Percentiles rank a stretch among this genome's conserved stretches.
Evolutionary conservation across 345 rosid species (phyloP).

Genomic region (Nephelium lappaceum): DNA sequence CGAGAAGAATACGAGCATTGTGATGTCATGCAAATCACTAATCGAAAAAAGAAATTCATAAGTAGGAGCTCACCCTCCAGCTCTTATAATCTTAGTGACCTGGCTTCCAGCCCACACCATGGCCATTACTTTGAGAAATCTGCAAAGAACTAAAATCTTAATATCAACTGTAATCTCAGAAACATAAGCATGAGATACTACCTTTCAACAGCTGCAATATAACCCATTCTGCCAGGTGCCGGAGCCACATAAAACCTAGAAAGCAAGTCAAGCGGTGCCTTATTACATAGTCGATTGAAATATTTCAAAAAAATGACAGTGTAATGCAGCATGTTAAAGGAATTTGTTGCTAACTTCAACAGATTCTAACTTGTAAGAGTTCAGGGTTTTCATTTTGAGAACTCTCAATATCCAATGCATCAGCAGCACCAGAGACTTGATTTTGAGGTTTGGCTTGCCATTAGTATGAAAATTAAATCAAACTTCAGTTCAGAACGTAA

Average conservation of each 20-base stretch:
- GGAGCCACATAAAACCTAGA: constrained; percentile 88
- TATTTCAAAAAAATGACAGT: not conserved
- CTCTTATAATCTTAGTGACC: constrained; percentile 81
- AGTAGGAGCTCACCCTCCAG: constrained; percentile 76
- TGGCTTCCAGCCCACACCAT: constrained; percentile 99
- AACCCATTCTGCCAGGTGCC: constrained; percentile 81
- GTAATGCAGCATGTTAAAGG: not conserved
- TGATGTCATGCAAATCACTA: not conserved
- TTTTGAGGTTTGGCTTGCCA: not conserved
- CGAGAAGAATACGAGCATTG: not conserved
- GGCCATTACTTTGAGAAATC: constrained; percentile 89
- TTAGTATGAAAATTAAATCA: not conserved
- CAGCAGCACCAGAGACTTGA: not conserved
- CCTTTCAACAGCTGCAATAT: constrained; percentile 79
- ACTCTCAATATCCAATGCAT: not conserved
- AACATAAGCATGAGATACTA: constrained; percentile 27
- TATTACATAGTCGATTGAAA: not conserved
- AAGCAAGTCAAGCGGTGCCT: constrained; percentile 16
- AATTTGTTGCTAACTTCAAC: not conserved
- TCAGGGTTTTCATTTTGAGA: not conserved
- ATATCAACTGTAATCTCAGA: constrained; percentile 16
- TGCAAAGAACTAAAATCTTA: constrained; percentile 37
- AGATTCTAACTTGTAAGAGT: not conserved
- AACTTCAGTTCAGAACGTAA: not conserved
- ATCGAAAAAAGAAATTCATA: not conserved